Evolutionary conservation across 2,329 filamentous ascomycete genomes (phyloP).

Genomic region (Hymenoscyphus fructigenus): DNA sequence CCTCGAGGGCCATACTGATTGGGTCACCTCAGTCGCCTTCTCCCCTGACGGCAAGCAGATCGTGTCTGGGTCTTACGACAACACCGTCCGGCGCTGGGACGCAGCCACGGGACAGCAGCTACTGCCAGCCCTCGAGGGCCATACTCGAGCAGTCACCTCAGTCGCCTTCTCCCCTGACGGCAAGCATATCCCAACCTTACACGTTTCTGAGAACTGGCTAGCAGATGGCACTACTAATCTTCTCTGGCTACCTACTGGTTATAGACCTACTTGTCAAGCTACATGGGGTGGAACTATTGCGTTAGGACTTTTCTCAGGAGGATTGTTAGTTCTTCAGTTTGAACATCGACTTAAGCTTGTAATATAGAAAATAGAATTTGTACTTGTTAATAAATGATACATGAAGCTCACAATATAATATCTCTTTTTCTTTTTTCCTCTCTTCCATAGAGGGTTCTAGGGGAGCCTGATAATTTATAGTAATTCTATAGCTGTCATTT

Average conservation of each 20-base stretch:
- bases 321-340: slow-evolving; percentile 11
- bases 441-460: too few relatives aligned
- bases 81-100: slow-evolving; percentile 5
- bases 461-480: too few relatives aligned
- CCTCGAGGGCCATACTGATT: too few relatives aligned
- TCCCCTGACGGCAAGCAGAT: slow-evolving; percentile 6
- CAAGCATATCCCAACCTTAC: neutral
- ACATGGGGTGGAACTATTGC: slow-evolving; percentile 8
- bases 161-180: slow-evolving; percentile 16
- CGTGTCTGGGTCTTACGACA: neutral
- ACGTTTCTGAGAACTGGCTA: too few relatives aligned
- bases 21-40: too few relatives aligned
- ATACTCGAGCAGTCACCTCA: slow-evolving; percentile 4
- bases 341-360: slow-evolving; percentile 6
- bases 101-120: slow-evolving; percentile 5
- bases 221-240: neutral
- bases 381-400: too few relatives aligned
- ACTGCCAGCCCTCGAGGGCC: neutral
- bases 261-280: neutral
- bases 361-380: slow-evolving; percentile 11
- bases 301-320: slow-evolving; percentile 10
- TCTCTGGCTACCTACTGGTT: too few relatives aligned
- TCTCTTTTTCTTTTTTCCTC: too few relatives aligned
- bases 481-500: too few relatives aligned
- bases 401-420: too few relatives aligned